These are phyloP conservation scores for Bombardia bombarda DNA, from an alignment of 495 filamentous ascomycete species.

Conservation along the genomic window DNA sequence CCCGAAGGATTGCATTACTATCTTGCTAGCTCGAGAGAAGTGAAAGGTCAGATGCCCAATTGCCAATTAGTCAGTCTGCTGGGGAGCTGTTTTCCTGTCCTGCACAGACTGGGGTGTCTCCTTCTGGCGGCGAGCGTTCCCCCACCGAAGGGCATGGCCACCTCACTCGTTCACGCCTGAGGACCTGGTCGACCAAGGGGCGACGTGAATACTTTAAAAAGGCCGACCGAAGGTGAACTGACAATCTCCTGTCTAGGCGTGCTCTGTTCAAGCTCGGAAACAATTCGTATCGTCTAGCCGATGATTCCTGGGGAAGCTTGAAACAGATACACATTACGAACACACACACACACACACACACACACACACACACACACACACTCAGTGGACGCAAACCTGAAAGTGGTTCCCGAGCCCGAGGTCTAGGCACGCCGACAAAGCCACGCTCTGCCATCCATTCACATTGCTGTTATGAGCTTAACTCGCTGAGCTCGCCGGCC, in stretches of 20 bases:
- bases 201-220: neutral
- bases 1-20: neutral
- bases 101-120: no score
- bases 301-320: neutral
- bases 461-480: neutral
- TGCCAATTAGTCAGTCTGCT: neutral
- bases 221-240: neutral
- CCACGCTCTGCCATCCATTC: neutral
- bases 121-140: no score
- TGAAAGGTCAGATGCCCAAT: neutral
- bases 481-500: neutral
- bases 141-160: no score
- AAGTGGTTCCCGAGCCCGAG: neutral
- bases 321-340: no score
- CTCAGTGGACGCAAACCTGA: neutral
- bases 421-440: neutral
- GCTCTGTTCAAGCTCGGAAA: neutral
- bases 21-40: neutral
- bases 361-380: neutral
- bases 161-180: no score
- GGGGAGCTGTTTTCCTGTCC: neutral
- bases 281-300: neutral
- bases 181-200: neutral
- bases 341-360: no score
- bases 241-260: neutral